phyloP scores from a whole-genome alignment of 2,329 filamentous ascomycete species.

The Phialophora chinensis region DNA sequence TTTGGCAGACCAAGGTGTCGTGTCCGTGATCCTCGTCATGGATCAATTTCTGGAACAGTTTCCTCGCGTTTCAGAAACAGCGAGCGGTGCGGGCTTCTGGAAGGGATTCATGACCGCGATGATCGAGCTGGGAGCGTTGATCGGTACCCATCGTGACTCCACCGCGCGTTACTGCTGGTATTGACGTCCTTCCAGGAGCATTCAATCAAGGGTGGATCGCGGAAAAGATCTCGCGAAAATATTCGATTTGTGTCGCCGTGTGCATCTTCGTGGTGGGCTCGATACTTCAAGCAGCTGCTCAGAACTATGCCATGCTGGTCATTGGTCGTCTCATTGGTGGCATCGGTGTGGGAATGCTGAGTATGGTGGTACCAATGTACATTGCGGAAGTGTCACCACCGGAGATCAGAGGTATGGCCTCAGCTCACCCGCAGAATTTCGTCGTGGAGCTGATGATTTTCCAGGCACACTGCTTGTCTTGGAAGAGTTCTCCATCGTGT shows the following conservation, averaged over 20 bases:
- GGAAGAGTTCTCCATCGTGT: constrained; percentile 47
- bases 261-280: constrained; percentile 59
- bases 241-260: constrained; percentile 50
- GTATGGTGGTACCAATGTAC: constrained; percentile 59
- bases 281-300: constrained; percentile 57
- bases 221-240: background rate
- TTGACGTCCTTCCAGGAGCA: background rate
- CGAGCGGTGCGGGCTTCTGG: constrained; percentile 49
- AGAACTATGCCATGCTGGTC: constrained; percentile 59
- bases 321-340: constrained; percentile 59
- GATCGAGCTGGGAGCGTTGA: constrained; percentile 60
- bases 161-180: constrained; percentile 45
- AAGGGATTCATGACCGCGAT: constrained; percentile 60
- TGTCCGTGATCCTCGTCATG: constrained; percentile 59
- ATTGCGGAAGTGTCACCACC: constrained; percentile 58
- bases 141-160: constrained; percentile 44
- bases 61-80: constrained; percentile 49
- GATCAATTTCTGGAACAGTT: constrained; percentile 57
- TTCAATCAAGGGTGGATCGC: background rate
- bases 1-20: constrained; percentile 49
- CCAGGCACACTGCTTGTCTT: constrained; percentile 47
- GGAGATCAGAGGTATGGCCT: constrained; percentile 25
- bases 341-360: constrained; percentile 57
- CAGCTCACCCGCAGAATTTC: no score
- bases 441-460: constrained; percentile 33